Base-by-base conservation (phyloP, 2,329 filamentous ascomycete genomes). In the Penicillium sp. region DNA sequence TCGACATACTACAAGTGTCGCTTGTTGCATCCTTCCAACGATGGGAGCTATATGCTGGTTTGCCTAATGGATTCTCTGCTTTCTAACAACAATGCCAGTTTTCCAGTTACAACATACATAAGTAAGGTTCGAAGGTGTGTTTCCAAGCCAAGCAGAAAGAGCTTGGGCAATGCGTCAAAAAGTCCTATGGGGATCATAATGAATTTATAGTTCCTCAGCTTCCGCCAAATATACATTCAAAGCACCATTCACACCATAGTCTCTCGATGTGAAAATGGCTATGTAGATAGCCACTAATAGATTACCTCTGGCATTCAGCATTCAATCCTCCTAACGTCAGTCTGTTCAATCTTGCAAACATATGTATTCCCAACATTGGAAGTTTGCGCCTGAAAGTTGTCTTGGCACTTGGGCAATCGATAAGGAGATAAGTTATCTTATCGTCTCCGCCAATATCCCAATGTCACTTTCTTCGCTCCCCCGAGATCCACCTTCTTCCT, bases 401-500 rank as follows among this genome's bases (percentile, higher is more conserved):
- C 13, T 7, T 38, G 15, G 21, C 6, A 8, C 21, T 6, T 39
- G n/a, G 37, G 15, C 21, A 32, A 45, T 45, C 21, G n/a, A 37
- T 24, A 45, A 6, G 13, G 26, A 24, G 22, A 24, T 24, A 24
- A 7, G 28, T 46, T 46, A 46, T 31, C 34, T 46, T 46, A 46
- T 40, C 44, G 44, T 32, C 24, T n/a, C 43, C 12, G 8, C 44
- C 44, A 32, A 48, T 48, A n/a, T 45, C 43, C 43, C 13, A 19
- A 26, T 35, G 21, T 38, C 32, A 21, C 43, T 28, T 45, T 29
- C 33, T 29, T 29, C 31, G 13, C 33, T 41, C 13, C 10, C 15
- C 32, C 4, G 10, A 34, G n/a, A 34, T 34, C 26, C 34, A 29
- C 17, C 21, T 41, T 31, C 19, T 32, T 28, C 26, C 12, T 17